Conservation (phyloP, 768 basidiomycete genomes). For the Thelephora ganbajun region DNA sequence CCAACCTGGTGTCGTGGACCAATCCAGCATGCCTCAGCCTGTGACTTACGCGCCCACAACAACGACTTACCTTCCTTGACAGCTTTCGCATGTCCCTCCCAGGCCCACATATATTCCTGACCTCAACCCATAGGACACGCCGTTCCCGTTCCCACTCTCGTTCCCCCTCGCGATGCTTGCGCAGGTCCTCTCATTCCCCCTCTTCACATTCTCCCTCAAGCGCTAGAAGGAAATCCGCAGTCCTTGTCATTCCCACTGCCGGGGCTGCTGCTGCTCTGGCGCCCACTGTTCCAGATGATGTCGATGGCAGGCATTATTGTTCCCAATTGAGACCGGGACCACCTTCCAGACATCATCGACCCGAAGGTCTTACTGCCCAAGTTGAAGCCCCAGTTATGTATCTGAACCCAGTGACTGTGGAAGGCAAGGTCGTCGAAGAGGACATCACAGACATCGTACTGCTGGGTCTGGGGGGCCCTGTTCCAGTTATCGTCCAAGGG, state of each 20-base stretch:
- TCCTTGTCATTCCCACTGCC: neutral
- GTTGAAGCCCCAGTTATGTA: neutral
- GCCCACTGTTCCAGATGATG: neutral
- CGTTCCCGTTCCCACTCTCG: conserved; percentile 9
- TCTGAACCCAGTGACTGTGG: neutral
- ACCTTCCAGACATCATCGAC: neutral
- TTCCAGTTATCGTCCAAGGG: too few relatives aligned
- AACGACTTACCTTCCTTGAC: too few relatives aligned
- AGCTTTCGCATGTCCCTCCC: too few relatives aligned
- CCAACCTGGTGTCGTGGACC: too few relatives aligned
- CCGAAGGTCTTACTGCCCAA: neutral
- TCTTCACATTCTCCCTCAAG: neutral
- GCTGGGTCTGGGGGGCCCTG: neutral
- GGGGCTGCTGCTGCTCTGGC: neutral
- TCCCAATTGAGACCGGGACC: neutral
- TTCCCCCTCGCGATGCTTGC: conserved; percentile 6
- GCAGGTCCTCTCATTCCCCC: conserved; percentile 3
- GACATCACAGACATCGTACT: neutral
- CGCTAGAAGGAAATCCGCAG: neutral
- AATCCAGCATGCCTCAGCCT: too few relatives aligned
- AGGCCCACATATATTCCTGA: too few relatives aligned
- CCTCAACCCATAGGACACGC: too few relatives aligned
- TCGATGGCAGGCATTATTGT: neutral
- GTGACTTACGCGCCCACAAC: too few relatives aligned
- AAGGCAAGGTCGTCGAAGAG: neutral